A percentile compares a stretch with the other conserved stretches of the same genome.
phyloP scores from a whole-genome alignment of 441 rosid genomes.

The Erodium chrysanthum region DNA sequence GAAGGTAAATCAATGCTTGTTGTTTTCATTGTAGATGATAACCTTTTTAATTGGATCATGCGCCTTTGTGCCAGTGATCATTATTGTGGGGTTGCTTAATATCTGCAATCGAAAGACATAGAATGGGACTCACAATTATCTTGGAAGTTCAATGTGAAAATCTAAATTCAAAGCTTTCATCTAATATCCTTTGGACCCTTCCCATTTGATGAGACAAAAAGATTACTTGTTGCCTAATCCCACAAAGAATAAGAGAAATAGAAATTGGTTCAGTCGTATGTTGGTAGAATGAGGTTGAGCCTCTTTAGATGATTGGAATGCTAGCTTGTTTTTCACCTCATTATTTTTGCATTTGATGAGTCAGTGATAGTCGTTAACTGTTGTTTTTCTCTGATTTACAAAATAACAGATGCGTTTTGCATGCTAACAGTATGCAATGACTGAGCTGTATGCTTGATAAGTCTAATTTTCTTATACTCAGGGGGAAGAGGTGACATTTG shows the following conservation, averaged over 20 bases:
- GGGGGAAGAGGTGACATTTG: conserved; percentile 94
- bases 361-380: too few relatives aligned
- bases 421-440: too few relatives aligned
- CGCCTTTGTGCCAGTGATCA: conserved; percentile 6
- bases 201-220: neutral
- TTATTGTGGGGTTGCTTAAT: neutral
- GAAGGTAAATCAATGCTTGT: conserved; percentile 39
- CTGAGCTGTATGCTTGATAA: neutral
- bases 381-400: too few relatives aligned
- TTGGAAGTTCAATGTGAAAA: neutral
- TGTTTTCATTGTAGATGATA: conserved; percentile 7
- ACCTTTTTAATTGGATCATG: neutral
- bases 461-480: conserved; percentile 19
- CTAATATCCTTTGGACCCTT: neutral
- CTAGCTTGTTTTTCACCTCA: neutral
- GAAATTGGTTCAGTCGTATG: neutral
- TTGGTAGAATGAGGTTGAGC: neutral
- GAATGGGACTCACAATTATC: neutral
- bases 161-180: neutral
- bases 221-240: conserved; percentile 1
- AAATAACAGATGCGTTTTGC: too few relatives aligned
- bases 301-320: neutral
- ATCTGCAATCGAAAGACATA: neutral
- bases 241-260: conserved; percentile 4
- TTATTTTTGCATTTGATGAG: neutral